These are phyloP conservation scores for Coemansia sp. DNA, from an alignment of 192 early-diverging fungal species.

Conservation along the genomic window DNA sequence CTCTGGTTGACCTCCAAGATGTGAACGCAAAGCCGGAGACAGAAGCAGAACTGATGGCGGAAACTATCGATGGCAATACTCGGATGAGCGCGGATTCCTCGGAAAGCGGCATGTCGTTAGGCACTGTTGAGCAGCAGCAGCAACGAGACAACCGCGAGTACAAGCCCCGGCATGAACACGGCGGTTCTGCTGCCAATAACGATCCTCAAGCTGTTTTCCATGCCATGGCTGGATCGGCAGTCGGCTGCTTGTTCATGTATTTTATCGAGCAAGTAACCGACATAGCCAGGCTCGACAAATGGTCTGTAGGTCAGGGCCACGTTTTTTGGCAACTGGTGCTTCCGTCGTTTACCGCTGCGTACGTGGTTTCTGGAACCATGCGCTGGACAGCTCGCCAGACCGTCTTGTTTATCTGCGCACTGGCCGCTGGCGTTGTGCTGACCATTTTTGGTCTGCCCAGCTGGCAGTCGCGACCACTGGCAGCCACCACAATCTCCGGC, in stretches of 20 bases:
- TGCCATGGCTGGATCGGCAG: background rate
- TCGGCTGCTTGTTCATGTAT: constrained; percentile 16
- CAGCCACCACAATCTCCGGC: constrained; percentile 4
- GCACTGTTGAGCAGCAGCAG: too few relatives aligned
- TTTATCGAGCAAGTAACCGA: constrained; percentile 25
- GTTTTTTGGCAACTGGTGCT: constrained; percentile 13
- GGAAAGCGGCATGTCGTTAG: too few relatives aligned
- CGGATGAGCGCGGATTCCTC: too few relatives aligned
- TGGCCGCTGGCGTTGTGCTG: constrained; percentile 2
- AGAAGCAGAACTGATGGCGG: background rate
- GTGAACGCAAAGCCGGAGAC: background rate
- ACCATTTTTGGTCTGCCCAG: background rate
- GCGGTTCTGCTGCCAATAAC: too few relatives aligned
- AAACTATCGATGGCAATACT: too few relatives aligned
- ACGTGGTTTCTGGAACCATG: constrained; percentile 10
- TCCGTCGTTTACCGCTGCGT: constrained; percentile 12
- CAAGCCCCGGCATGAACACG: too few relatives aligned
- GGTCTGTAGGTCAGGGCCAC: constrained; percentile 25
- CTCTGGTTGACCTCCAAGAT: too few relatives aligned
- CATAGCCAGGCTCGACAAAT: constrained; percentile 20
- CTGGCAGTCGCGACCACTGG: constrained; percentile 5
- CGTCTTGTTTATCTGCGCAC: constrained; percentile 5
- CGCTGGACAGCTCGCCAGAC: constrained; percentile 18
- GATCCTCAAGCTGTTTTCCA: background rate
- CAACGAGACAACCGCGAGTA: too few relatives aligned